Evolutionary conservation across 2,329 filamentous ascomycete species (phyloP).

Genomic region (Zarea fungicola): DNA sequence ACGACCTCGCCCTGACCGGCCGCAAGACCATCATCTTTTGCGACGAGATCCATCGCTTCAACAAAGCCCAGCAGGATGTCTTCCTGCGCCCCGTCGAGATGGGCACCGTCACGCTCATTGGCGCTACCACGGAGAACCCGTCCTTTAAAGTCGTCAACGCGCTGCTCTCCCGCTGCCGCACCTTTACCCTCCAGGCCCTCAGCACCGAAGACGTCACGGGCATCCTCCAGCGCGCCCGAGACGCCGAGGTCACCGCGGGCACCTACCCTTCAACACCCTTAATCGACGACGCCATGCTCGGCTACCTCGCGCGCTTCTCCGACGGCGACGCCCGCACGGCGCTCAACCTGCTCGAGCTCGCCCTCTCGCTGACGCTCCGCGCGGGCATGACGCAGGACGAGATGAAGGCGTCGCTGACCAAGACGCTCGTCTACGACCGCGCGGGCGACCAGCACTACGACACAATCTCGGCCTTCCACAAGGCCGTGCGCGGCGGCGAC

Average conservation of each 20-base stretch:
- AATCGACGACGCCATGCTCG: slow-evolving; percentile 70
- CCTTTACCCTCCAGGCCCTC: slow-evolving; percentile 78
- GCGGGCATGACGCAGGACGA: slow-evolving; percentile 64
- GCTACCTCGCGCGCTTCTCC: slow-evolving; percentile 77
- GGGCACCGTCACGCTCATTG: slow-evolving; percentile 85
- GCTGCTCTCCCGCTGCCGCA: slow-evolving; percentile 81
- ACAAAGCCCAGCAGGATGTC: slow-evolving; percentile 88
- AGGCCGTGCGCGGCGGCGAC: slow-evolving; percentile 83
- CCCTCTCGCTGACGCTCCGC: slow-evolving; percentile 62
- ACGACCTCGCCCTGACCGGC: slow-evolving; percentile 74
- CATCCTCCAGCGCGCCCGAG: slow-evolving; percentile 73
- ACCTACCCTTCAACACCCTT: slow-evolving; percentile 45
- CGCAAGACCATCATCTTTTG: slow-evolving; percentile 95
- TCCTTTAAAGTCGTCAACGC: slow-evolving; percentile 89
- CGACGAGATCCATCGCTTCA: slow-evolving; percentile 93
- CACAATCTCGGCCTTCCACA: slow-evolving; percentile 95
- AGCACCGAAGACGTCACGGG: slow-evolving; percentile 63
- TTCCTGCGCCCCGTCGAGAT: slow-evolving; percentile 90
- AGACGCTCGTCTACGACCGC: slow-evolving; percentile 90
- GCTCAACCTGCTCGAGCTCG: slow-evolving; percentile 85
- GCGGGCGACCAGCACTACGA: slow-evolving; percentile 97
- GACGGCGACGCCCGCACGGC: slow-evolving; percentile 92
- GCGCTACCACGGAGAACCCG: slow-evolving; percentile 95
- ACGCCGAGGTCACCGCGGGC: slow-evolving; percentile 44
- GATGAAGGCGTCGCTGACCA: slow-evolving; percentile 79